Conservation (phyloP, 441 rosid species). For the Adansonia grandidieri region DNA sequence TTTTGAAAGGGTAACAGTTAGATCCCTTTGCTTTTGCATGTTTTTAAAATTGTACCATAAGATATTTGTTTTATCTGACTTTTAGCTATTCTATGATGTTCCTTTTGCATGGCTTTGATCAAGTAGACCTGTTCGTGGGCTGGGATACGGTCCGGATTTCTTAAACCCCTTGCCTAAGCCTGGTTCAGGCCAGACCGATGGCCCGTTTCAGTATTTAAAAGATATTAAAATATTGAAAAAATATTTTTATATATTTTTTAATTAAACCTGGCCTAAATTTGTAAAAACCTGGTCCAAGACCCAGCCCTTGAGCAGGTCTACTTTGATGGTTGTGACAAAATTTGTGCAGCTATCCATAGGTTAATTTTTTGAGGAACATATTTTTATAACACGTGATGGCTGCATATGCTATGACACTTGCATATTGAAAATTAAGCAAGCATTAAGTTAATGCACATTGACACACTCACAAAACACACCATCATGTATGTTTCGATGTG, state of each 20-base stretch:
- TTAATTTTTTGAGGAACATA: background rate
- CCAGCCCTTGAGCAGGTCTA: no score
- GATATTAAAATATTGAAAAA: no score
- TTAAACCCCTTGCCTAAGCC: no score
- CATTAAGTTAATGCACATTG: background rate
- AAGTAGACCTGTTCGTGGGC: no score
- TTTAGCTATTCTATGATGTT: background rate
- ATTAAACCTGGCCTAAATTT: no score
- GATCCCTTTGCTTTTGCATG: background rate
- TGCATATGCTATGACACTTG: background rate
- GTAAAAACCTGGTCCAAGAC: no score
- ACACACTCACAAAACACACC: background rate
- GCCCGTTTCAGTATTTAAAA: no score
- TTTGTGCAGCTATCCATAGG: slow-evolving; percentile 5
- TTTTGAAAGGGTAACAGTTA: slow-evolving; percentile 73
- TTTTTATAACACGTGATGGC: background rate
- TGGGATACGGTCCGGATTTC: no score
- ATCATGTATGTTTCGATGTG: background rate
- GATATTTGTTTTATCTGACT: background rate
- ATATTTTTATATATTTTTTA: no score
- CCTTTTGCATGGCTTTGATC: background rate
- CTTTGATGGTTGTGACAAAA: background rate
- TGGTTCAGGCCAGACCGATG: no score
- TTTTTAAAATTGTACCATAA: background rate
- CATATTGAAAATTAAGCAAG: background rate